phyloP scores from a whole-genome alignment of 768 basidiomycete species.

The Hericium alpestre region DNA sequence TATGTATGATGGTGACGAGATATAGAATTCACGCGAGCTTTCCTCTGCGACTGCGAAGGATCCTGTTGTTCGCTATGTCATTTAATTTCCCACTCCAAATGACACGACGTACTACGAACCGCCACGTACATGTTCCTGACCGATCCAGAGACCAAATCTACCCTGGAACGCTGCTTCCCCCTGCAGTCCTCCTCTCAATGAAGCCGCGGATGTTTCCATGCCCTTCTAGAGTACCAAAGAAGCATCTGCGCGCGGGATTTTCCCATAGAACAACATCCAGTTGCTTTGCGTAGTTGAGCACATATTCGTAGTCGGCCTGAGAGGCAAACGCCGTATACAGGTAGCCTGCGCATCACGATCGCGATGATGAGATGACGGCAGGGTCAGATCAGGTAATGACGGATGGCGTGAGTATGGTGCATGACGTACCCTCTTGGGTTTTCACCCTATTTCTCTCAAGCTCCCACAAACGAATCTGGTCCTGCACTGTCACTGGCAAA shows the following conservation, averaged over 20 bases:
- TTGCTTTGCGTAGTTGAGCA: conserved; percentile 75
- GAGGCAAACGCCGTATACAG: conserved; percentile 84
- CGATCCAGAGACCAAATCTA: no score
- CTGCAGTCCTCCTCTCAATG: conserved; percentile 58
- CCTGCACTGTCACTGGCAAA: conserved; percentile 90
- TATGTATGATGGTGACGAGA: neutral
- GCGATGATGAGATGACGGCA: neutral
- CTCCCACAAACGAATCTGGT: conserved; percentile 96
- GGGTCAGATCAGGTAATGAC: neutral
- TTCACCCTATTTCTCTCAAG: conserved; percentile 85
- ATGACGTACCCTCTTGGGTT: conserved; percentile 62
- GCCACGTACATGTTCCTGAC: no score
- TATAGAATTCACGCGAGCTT: no score
- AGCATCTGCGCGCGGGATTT: conserved; percentile 57
- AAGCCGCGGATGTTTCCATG: conserved; percentile 71
- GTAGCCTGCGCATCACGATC: conserved; percentile 44
- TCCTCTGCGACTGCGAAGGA: no score
- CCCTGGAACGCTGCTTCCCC: neutral
- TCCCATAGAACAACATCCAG: conserved; percentile 81
- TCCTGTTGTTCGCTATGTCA: no score
- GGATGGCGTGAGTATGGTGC: neutral
- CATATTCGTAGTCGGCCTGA: conserved; percentile 79
- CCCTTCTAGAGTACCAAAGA: conserved; percentile 74
- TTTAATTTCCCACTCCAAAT: no score
- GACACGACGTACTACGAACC: no score